These are phyloP conservation scores for Alternaria gansuensis DNA, from an alignment of 2,329 filamentous ascomycete genomes.

Conservation along the genomic window DNA sequence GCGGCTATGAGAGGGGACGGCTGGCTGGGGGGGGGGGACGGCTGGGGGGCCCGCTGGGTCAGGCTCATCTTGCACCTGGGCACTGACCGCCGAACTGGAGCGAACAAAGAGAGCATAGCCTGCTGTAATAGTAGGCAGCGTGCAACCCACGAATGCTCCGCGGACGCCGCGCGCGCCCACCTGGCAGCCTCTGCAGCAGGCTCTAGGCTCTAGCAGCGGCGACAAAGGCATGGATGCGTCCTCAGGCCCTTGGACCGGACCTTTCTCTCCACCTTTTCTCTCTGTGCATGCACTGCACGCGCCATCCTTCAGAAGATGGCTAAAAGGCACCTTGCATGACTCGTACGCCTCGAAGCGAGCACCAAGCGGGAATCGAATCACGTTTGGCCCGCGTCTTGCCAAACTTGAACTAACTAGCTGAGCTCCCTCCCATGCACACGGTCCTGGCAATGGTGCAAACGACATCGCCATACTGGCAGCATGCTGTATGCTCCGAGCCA, in stretches of 20 bases:
- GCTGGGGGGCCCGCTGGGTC: constrained; percentile 21
- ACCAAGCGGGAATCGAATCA: constrained; percentile 14
- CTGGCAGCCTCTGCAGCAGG: constrained; percentile 11
- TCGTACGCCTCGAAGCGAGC: constrained; percentile 16
- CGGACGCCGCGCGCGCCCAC: constrained; percentile 10
- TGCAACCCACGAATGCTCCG: constrained; percentile 18
- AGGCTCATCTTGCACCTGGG: constrained; percentile 22
- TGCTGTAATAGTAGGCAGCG: background rate
- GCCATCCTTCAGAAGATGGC: constrained; percentile 1
- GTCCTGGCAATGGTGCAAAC: constrained; percentile 5
- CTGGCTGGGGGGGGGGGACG: constrained; percentile 18
- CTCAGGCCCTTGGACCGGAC: background rate
- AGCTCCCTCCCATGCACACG: constrained; percentile 18
- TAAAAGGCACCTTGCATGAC: constrained; percentile 6
- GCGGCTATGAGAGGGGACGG: constrained; percentile 18
- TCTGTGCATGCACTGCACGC: constrained; percentile 2
- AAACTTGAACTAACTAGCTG: constrained; percentile 9
- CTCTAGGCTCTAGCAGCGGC: constrained; percentile 4
- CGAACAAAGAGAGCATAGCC: constrained; percentile 22
- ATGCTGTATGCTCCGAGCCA: background rate
- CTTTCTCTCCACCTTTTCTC: constrained; percentile 2
- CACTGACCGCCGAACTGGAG: constrained; percentile 23
- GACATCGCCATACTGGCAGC: background rate
- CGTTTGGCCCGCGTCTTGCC: constrained; percentile 18
- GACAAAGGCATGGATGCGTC: background rate